Evolutionary conservation across 805 yeast genomes (phyloP).

Genomic region (Myxozyma vanderwaltii): DNA sequence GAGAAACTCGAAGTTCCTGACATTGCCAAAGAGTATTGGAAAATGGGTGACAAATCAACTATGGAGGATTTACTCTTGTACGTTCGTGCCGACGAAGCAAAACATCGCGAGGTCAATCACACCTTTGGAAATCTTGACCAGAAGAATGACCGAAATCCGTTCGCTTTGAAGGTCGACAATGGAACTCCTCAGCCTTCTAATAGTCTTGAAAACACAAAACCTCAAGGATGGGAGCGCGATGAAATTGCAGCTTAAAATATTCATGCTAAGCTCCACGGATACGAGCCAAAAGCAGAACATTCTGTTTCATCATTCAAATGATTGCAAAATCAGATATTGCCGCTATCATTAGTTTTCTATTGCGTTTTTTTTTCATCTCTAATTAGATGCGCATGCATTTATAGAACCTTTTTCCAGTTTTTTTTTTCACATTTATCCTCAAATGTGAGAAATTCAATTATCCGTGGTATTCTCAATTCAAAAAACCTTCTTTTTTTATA

Average conservation of each 20-base stretch:
- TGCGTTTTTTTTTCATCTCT: no score
- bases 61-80: conserved; percentile 62
- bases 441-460: not conserved
- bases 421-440: no score
- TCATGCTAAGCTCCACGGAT: not conserved
- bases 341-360: no score
- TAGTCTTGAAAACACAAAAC: conserved; percentile 38
- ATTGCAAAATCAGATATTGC: no score
- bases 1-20: conserved; percentile 51
- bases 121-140: conserved; percentile 67
- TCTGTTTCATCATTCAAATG: no score
- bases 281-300: no score
- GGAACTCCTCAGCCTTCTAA: conserved; percentile 44
- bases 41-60: conserved; percentile 53
- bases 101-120: conserved; percentile 78
- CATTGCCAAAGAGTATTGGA: conserved; percentile 67
- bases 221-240: conserved; percentile 44
- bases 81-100: conserved; percentile 75
- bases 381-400: no score
- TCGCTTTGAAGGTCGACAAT: conserved; percentile 50
- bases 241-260: conserved; percentile 40
- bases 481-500: conserved; percentile 4
- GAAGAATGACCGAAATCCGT: conserved; percentile 64
- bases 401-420: no score
- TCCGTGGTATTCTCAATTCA: not conserved